Conservation (phyloP, 345 rosid species). For the Melaleuca quinquenervia region DNA sequence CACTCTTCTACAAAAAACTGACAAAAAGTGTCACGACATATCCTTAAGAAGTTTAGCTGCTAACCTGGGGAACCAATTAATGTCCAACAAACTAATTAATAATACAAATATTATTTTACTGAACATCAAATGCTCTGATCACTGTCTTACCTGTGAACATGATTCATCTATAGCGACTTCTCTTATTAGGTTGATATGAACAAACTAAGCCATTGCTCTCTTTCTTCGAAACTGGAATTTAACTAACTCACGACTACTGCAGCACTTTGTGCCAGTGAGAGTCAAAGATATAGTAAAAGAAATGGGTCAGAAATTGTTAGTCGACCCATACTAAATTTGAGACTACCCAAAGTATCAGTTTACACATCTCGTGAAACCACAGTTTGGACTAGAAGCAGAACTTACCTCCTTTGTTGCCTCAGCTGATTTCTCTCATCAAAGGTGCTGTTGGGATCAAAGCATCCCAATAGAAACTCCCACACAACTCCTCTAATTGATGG, state of each 20-base stretch:
- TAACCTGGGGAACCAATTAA: neutral
- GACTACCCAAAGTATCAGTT: neutral
- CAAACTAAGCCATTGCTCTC: neutral
- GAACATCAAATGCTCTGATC: neutral
- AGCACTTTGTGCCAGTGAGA: neutral
- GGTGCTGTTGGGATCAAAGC: conserved; percentile 89
- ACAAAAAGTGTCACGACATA: neutral
- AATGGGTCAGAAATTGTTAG: neutral
- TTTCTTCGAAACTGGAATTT: neutral
- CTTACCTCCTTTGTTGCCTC: conserved; percentile 63
- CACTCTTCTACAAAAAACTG: neutral
- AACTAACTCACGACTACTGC: neutral
- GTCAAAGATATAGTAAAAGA: neutral
- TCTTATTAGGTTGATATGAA: neutral
- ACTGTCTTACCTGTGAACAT: neutral
- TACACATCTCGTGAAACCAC: neutral
- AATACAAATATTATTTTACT: neutral
- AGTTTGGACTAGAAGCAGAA: neutral
- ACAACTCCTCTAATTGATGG: conserved; percentile 86
- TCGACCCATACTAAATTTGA: neutral
- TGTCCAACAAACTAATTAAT: neutral
- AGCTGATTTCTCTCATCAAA: conserved; percentile 58
- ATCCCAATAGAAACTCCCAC: conserved; percentile 94
- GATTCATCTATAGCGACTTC: neutral
- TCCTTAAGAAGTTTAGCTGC: neutral